Percentiles rank a stretch among this genome's conserved stretches.
Evolutionary conservation across 83 land plant genomes (phyloP).

Genomic region (Thuja plicata): DNA sequence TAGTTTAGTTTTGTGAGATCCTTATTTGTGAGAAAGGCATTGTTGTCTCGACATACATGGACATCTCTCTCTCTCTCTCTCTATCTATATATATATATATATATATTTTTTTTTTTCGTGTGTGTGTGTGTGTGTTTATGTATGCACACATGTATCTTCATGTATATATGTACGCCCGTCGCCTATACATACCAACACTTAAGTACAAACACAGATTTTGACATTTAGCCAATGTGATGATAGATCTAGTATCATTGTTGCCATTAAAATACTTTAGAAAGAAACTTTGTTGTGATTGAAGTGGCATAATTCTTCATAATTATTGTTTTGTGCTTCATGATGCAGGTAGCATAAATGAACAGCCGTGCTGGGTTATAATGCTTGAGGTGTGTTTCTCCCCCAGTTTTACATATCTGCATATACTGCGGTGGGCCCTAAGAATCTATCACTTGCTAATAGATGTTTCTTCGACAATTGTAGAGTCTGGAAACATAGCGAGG

Average conservation of each 20-base stretch:
- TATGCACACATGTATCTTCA: no score
- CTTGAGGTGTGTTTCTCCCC: slow-evolving; percentile 62
- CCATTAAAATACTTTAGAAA: background rate
- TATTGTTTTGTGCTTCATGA: background rate
- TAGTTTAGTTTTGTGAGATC: no score
- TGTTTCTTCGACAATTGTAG: background rate
- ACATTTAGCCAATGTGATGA: background rate
- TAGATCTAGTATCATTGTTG: background rate
- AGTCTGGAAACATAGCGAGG: background rate
- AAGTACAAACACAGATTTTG: background rate
- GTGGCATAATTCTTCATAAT: background rate
- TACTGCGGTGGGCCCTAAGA: background rate
- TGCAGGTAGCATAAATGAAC: slow-evolving; percentile 49
- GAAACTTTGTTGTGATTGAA: background rate
- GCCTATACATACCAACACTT: background rate
- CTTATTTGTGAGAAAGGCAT: no score
- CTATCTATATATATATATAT: no score
- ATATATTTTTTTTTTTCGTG: no score
- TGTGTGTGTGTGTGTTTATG: no score
- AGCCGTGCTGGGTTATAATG: slow-evolving; percentile 93
- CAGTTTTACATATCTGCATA: background rate
- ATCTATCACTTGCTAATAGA: background rate
- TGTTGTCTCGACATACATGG: no score
- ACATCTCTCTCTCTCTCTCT: no score
- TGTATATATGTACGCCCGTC: no score